These are phyloP conservation scores for Phanerochaete sordida DNA, from an alignment of 768 basidiomycete genomes.

Conservation along the genomic window DNA sequence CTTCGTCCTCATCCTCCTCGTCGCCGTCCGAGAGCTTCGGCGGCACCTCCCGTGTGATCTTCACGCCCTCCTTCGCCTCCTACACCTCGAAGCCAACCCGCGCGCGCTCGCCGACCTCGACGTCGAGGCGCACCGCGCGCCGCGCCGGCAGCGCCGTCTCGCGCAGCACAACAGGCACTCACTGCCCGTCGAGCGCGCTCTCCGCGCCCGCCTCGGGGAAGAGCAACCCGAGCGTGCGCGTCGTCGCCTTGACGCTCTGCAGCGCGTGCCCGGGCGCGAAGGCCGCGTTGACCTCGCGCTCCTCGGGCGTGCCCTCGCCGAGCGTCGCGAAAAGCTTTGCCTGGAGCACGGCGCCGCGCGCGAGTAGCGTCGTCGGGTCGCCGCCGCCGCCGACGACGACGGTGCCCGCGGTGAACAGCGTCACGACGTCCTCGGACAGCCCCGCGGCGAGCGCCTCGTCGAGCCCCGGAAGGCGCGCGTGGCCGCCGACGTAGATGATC, in stretches of 20 bases:
- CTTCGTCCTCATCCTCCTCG: slow-evolving; percentile 50
- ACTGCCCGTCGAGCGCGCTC: slow-evolving; percentile 52
- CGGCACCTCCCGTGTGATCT: slow-evolving; percentile 53
- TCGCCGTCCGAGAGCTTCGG: too few relatives aligned
- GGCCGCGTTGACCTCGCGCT: slow-evolving; percentile 47
- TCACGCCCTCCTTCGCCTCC: slow-evolving; percentile 70
- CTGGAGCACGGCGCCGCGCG: slow-evolving; percentile 74
- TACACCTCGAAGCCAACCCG: slow-evolving; percentile 68
- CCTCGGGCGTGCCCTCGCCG: slow-evolving; percentile 35
- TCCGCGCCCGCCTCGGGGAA: slow-evolving; percentile 52
- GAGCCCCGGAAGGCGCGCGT: slow-evolving; percentile 69
- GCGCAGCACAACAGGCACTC: slow-evolving; percentile 59
- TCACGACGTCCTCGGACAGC: slow-evolving; percentile 58
- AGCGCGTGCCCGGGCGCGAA: slow-evolving; percentile 42
- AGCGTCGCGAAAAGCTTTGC: slow-evolving; percentile 58
- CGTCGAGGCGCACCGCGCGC: slow-evolving; percentile 55
- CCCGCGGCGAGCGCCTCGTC: slow-evolving; percentile 55
- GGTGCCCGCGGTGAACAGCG: slow-evolving; percentile 63
- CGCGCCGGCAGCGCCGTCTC: slow-evolving; percentile 73
- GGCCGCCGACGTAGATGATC: slow-evolving; percentile 77
- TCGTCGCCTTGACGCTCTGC: slow-evolving; percentile 51
- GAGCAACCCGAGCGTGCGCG: slow-evolving; percentile 60
- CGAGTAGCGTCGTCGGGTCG: slow-evolving; percentile 75
- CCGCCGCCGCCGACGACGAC: slow-evolving; percentile 70
- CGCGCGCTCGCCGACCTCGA: slow-evolving; percentile 40